Conservation (phyloP, 2,329 filamentous ascomycete species). For the Ilyonectria mors-panacis region DNA sequence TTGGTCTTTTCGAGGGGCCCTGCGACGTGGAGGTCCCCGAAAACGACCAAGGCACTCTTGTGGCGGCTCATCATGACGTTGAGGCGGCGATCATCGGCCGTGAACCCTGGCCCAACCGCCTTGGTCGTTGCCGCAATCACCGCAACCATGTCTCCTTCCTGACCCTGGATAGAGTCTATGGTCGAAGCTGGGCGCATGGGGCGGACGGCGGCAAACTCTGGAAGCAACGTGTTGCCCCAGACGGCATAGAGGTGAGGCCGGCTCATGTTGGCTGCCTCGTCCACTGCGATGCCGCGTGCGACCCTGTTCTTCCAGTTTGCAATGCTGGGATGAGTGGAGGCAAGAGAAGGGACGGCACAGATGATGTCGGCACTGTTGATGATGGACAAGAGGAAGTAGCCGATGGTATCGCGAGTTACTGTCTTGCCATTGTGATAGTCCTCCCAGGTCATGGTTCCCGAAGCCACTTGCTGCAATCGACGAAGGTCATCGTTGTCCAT, state of each 20-base stretch:
- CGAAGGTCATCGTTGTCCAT: too few species aligned
- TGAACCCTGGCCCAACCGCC: not conserved
- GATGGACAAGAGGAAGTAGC: too few species aligned
- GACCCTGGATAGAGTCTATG: constrained; percentile 44
- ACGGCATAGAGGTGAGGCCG: constrained; percentile 37
- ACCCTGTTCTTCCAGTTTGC: too few species aligned
- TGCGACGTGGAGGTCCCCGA: too few species aligned
- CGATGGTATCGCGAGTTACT: too few species aligned
- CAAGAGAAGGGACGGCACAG: too few species aligned
- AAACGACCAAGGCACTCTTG: not conserved
- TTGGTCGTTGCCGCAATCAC: constrained; percentile 27
- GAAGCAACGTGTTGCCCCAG: constrained; percentile 41
- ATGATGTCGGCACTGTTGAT: too few species aligned
- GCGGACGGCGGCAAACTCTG: constrained; percentile 7
- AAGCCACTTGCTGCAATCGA: too few species aligned
- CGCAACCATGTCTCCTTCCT: constrained; percentile 40
- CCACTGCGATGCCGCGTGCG: constrained; percentile 30
- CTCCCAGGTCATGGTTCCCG: too few species aligned
- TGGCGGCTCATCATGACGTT: not conserved
- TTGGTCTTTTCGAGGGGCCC: too few species aligned
- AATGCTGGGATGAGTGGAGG: too few species aligned
- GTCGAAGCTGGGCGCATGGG: constrained; percentile 28
- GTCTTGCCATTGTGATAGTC: too few species aligned
- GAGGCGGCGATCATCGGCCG: not conserved
- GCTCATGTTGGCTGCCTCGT: constrained; percentile 43